Conservation (phyloP, 441 rosid genomes). For the Croton laevigatus region DNA sequence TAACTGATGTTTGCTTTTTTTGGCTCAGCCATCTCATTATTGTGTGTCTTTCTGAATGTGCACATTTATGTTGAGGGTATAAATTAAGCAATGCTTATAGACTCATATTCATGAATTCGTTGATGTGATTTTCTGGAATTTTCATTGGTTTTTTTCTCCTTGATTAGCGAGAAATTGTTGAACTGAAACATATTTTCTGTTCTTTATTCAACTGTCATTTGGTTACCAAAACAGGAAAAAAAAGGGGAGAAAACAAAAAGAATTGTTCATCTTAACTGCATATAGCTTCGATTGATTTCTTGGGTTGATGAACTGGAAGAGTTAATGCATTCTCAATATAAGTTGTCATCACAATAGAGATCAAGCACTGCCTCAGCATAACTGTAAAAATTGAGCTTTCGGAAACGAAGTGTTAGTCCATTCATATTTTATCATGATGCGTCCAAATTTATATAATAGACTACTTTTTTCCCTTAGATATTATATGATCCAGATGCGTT, state of each 20-base stretch:
- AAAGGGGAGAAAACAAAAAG: not conserved
- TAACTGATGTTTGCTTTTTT: not conserved
- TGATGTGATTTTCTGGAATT: slow-evolving; percentile 1
- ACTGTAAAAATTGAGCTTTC: not conserved
- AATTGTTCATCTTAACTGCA: not conserved
- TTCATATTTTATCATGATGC: not conserved
- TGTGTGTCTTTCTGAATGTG: not conserved
- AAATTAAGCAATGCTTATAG: not conserved
- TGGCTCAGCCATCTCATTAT: not conserved
- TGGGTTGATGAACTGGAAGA: not conserved
- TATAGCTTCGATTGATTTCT: not conserved
- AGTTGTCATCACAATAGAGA: not conserved
- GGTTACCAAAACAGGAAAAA: not conserved
- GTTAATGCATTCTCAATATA: not conserved
- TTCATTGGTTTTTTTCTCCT: too few relatives aligned
- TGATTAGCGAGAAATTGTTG: not conserved
- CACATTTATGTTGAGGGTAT: not conserved
- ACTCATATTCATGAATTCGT: not conserved
- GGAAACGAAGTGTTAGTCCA: not conserved
- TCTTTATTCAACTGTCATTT: not conserved
- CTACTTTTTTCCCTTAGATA: not conserved
- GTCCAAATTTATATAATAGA: not conserved
- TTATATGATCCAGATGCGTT: not conserved
- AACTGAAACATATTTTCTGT: not conserved
- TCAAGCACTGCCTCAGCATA: not conserved